Evolutionary conservation across 2,329 filamentous ascomycete species (phyloP), one percentile per base, ranked within the genome.

Genomic region (Fusarium brevicatenulatum): DNA sequence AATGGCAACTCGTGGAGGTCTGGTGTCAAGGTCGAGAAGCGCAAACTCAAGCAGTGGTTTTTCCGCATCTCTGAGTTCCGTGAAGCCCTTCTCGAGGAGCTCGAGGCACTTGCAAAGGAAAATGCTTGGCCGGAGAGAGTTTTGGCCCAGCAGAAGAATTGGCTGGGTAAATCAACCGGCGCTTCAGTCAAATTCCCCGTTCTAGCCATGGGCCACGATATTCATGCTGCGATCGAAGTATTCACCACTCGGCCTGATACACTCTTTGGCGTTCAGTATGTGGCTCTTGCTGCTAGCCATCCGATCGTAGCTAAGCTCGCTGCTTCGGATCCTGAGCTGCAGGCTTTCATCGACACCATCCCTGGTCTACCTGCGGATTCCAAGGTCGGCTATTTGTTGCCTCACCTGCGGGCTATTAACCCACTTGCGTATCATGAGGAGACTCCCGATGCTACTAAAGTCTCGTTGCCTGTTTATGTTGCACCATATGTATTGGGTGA

Each of bases 241-340:
- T 97, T 93, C 78, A 97, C 95, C 4, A 97, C 94, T 10, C 88
- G 95, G 25, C 91, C 93, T 11, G 95, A 97, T 80, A 97, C 95
- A 5, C 83, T 97, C n/a, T 93, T 93, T 74, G 95, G 93, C 2
- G 94, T 93, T 10, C 93, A 97, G 78, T 97, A 95, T 79, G 76
- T 97, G 63, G 94, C 94, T 1, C 85, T 97, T 19, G 92, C 94
- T 5, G 85, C 93, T 21, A 88, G 87, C 3, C 94, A 97, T 72
- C 90, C 92, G 0, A 83, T 94, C 9, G 93, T 95, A 2, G 80
- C 86, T 56, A 81, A 86, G 50, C 79, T 93, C 44, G 91, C 92
- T 1, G 83, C 87, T 71, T 82, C 81, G 10, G 89, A 95, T 74
- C 79, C 85, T 1, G 86, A 89, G 40, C 85, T 97, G 16, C 89